Percentiles rank a stretch among this genome's conserved stretches.
Evolutionary conservation across 2,329 filamentous ascomycete species (phyloP).

Genomic region (Fusarium camptoceras): DNA sequence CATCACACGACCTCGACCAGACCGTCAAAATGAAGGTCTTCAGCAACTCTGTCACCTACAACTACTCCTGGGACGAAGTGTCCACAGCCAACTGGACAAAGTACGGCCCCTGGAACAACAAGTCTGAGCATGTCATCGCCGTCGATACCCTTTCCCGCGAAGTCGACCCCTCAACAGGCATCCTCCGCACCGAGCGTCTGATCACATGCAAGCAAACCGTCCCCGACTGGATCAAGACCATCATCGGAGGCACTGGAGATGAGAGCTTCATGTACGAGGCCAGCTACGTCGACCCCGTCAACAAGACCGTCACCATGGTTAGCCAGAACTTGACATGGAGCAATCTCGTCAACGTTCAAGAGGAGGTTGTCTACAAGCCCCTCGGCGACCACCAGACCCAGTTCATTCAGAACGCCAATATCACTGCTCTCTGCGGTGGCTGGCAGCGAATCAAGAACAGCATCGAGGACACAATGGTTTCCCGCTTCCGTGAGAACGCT

Average conservation of each 20-base stretch:
- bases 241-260: constrained; percentile 80
- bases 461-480: constrained; percentile 92
- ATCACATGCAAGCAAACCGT: constrained; percentile 73
- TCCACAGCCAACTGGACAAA: constrained; percentile 98
- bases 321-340: constrained; percentile 94
- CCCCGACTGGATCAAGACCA: constrained; percentile 81
- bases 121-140: constrained; percentile 94
- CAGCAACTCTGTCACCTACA: constrained; percentile 86
- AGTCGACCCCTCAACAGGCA: constrained; percentile 67
- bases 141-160: constrained; percentile 88
- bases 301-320: constrained; percentile 94
- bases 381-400: constrained; percentile 70
- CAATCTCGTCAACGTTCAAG: constrained; percentile 90
- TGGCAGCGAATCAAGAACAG: constrained; percentile 98
- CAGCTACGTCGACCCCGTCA: constrained; percentile 87
- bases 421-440: constrained; percentile 93
- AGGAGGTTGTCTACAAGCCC: constrained; percentile 90
- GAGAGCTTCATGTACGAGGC: constrained; percentile 94
- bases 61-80: constrained; percentile 99
- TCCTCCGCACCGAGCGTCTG: constrained; percentile 71
- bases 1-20: constrained; percentile 5
- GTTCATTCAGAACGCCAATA: constrained; percentile 90
- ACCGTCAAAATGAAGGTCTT: constrained; percentile 87
- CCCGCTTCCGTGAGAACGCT: constrained; percentile 92
- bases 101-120: constrained; percentile 99